phyloP scores from a whole-genome alignment of 2,329 filamentous ascomycete genomes.

The Xylaria polymorpha region DNA sequence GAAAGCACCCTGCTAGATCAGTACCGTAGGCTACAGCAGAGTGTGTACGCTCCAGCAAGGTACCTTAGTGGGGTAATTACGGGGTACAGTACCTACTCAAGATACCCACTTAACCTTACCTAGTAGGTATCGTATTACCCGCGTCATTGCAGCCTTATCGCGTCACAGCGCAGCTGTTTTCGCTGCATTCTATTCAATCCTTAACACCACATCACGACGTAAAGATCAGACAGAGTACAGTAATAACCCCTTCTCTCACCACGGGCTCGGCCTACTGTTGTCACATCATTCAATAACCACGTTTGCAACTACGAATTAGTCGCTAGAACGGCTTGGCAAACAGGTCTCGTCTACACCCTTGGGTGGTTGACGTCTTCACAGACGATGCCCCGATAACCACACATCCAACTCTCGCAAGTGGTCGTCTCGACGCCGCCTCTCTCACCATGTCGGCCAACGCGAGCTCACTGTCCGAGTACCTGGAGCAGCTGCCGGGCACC shows the following conservation, averaged over 20 bases:
- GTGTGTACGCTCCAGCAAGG: no score
- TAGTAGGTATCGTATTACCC: no score
- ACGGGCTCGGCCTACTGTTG: neutral
- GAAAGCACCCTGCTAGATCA: no score
- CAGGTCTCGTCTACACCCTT: neutral
- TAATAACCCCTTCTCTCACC: no score
- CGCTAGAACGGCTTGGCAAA: neutral
- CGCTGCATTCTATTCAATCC: no score
- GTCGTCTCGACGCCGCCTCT: constrained; percentile 31
- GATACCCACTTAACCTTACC: no score
- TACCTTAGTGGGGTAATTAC: no score
- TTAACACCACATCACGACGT: neutral
- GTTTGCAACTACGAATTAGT: neutral
- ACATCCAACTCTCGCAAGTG: constrained; percentile 21
- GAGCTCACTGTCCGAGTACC: constrained; percentile 80
- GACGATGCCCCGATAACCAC: constrained; percentile 33
- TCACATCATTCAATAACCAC: neutral
- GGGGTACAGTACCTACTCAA: no score
- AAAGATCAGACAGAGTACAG: neutral
- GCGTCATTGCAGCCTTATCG: constrained; percentile 22
- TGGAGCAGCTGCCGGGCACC: constrained; percentile 89
- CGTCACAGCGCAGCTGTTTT: constrained; percentile 13
- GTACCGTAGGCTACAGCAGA: no score
- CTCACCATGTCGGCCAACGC: constrained; percentile 47
- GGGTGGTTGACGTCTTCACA: constrained; percentile 11